Percentiles rank a stretch among this genome's conserved stretches.
phyloP scores from a whole-genome alignment of 2,329 filamentous ascomycete species.

The Thielaviopsis punctulata region DNA sequence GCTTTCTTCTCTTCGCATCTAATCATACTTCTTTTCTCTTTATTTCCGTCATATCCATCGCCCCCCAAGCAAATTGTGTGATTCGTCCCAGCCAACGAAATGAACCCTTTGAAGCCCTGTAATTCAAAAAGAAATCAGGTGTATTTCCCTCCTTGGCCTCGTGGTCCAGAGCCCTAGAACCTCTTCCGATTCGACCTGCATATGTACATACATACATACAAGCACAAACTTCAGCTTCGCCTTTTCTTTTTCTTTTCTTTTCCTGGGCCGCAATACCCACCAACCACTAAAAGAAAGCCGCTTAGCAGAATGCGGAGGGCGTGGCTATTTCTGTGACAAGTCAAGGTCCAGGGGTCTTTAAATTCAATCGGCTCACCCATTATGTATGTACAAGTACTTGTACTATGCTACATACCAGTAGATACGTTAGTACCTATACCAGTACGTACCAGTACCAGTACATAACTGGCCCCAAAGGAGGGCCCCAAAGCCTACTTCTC shows the following conservation, averaged over 20 bases:
- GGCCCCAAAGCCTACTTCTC: too few species aligned
- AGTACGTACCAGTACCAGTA: too few species aligned
- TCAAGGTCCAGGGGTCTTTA: not conserved
- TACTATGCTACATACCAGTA: too few species aligned
- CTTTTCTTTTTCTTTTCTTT: too few species aligned
- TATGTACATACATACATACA: too few species aligned
- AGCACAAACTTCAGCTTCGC: too few species aligned
- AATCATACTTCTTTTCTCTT: too few species aligned
- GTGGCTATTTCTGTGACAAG: not conserved
- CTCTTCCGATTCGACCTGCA: not conserved
- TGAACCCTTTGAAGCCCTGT: not conserved
- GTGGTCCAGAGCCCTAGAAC: not conserved
- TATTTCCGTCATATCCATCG: not conserved
- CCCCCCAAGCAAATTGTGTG: not conserved
- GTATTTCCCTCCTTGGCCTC: not conserved
- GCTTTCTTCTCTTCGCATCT: too few species aligned
- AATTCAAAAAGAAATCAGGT: not conserved
- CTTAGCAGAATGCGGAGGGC: not conserved
- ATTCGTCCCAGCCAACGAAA: not conserved
- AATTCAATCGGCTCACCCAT: not conserved
- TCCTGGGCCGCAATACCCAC: too few species aligned
- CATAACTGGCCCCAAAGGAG: too few species aligned
- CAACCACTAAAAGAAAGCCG: too few species aligned
- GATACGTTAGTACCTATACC: too few species aligned
- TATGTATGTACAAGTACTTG: not conserved